These are phyloP conservation scores for Jatropha podagrica DNA, from an alignment of 441 rosid species.

Conservation along the genomic window DNA sequence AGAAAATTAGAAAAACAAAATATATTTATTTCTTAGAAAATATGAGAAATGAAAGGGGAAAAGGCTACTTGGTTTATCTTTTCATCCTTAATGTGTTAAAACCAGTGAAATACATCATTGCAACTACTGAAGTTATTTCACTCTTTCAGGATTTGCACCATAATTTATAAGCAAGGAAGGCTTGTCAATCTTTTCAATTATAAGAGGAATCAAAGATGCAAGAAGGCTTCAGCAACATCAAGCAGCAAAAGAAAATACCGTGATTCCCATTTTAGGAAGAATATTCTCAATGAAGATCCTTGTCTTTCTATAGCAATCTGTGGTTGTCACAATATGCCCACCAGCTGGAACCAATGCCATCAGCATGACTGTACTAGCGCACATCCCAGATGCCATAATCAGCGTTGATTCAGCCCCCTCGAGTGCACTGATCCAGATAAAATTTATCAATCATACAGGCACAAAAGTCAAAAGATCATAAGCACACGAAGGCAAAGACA, in stretches of 20 bases:
- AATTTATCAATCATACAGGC: conserved; percentile 9
- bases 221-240: neutral
- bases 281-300: conserved; percentile 90
- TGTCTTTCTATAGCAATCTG: conserved; percentile 94
- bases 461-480: neutral
- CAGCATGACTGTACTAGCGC: conserved; percentile 86
- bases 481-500: neutral
- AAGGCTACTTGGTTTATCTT: neutral
- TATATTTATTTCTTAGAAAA: neutral
- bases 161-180: neutral
- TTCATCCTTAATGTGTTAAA: neutral
- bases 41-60: neutral
- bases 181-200: neutral
- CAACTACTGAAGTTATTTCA: neutral
- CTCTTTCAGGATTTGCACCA: neutral
- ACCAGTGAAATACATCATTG: neutral
- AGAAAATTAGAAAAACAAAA: neutral
- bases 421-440: conserved; percentile 56
- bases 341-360: conserved; percentile 97
- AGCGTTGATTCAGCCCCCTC: conserved; percentile 97
- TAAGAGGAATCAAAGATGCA: neutral
- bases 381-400: conserved; percentile 98
- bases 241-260: conserved; percentile 37
- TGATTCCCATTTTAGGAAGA: conserved; percentile 93
- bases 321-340: conserved; percentile 95